Conservation (phyloP, 306 rosid species). For the Acacia confusa region DNA sequence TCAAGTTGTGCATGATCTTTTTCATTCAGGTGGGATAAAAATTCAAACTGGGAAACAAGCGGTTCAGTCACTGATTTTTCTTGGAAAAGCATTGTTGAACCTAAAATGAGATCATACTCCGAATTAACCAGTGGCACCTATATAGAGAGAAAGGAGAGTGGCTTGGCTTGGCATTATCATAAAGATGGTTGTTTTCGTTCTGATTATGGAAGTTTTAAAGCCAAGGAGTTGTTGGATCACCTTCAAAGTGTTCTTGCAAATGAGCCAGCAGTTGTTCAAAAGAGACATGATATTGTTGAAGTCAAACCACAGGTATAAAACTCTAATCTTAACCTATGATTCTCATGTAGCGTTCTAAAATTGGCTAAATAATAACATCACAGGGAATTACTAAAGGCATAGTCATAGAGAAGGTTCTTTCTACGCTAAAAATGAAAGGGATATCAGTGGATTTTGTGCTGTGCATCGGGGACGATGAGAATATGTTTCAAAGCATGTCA, state of each 20-base stretch:
- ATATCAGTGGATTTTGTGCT: conserved; percentile 64
- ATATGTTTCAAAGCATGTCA: conserved; percentile 75
- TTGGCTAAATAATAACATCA: conserved; percentile 7
- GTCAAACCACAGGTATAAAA: conserved; percentile 63
- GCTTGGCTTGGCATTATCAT: conserved; percentile 71
- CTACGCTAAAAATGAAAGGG: conserved; percentile 45
- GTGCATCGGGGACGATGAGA: conserved; percentile 86
- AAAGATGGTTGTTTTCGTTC: conserved; percentile 59
- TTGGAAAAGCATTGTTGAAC: conserved; percentile 67
- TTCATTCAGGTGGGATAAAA: conserved; percentile 50
- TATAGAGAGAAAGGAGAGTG: conserved; percentile 76
- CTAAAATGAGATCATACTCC: conserved; percentile 61
- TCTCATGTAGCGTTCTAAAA: conserved; percentile 6
- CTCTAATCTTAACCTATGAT: not conserved
- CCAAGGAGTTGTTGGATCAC: conserved; percentile 70
- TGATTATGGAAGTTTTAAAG: conserved; percentile 63
- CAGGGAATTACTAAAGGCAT: conserved; percentile 76
- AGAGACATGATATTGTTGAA: conserved; percentile 68
- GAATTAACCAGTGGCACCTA: conserved; percentile 69
- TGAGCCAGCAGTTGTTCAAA: conserved; percentile 60
- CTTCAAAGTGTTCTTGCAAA: conserved; percentile 66
- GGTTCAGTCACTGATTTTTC: conserved; percentile 34
- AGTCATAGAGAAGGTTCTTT: conserved; percentile 62
- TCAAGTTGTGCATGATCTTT: conserved; percentile 8
- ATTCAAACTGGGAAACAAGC: conserved; percentile 58